phyloP scores from a whole-genome alignment of 1,284 basidiomycete genomes.

The Golubevia sp. region DNA sequence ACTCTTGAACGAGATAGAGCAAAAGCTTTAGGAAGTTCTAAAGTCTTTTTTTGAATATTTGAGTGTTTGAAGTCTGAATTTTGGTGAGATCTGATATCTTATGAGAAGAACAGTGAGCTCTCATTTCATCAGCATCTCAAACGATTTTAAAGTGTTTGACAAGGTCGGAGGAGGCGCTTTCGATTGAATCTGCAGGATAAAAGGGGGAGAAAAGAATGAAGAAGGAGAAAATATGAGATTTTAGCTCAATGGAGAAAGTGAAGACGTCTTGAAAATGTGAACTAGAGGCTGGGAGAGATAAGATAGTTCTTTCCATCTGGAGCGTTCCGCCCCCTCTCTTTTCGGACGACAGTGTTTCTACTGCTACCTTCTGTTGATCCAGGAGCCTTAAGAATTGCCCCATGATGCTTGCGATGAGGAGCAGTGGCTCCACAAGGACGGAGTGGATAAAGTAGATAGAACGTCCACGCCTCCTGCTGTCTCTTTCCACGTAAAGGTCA shows the following conservation, averaged over 20 bases:
- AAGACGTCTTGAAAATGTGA: too few species aligned
- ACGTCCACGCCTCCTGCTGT: background rate
- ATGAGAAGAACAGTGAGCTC: too few species aligned
- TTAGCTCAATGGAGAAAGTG: background rate
- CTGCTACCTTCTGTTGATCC: background rate
- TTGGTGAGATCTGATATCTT: too few species aligned
- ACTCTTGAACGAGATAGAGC: too few species aligned
- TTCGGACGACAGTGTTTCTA: too few species aligned
- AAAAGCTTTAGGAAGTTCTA: too few species aligned
- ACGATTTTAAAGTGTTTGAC: background rate
- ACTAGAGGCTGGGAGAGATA: too few species aligned
- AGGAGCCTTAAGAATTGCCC: background rate
- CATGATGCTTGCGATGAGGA: background rate
- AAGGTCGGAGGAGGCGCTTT: background rate
- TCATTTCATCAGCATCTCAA: background rate
- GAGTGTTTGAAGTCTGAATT: too few species aligned
- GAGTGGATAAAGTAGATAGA: background rate
- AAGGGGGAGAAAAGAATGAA: background rate
- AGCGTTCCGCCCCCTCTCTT: too few species aligned
- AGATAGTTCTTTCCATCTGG: too few species aligned
- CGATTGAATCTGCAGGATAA: background rate
- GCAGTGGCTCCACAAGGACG: background rate
- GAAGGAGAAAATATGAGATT: background rate
- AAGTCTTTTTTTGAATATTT: too few species aligned
- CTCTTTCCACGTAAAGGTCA: background rate